A percentile compares a stretch with the other conserved stretches of the same genome.
These are phyloP conservation scores for Tolypocladium tropicale DNA, from an alignment of 2,329 filamentous ascomycete genomes.

Conservation along the genomic window DNA sequence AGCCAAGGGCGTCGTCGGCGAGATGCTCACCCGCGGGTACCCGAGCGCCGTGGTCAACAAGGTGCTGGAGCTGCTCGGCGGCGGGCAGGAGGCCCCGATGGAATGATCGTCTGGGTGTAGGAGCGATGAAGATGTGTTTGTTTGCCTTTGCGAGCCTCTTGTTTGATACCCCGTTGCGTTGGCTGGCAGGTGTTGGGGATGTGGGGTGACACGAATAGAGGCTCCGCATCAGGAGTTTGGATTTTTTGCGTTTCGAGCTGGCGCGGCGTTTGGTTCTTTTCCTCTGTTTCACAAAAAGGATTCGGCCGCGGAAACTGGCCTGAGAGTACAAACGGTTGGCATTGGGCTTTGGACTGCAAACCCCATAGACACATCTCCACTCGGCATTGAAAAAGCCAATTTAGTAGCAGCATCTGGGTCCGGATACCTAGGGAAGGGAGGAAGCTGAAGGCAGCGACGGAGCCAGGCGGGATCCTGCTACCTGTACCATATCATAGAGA, in stretches of 20 bases:
- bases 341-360: constrained; percentile 11
- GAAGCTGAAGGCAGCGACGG: constrained; percentile 7
- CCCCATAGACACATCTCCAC: constrained; percentile 40
- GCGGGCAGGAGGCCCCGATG: constrained; percentile 29
- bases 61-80: constrained; percentile 79
- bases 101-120: constrained; percentile 13
- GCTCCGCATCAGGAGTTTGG: constrained; percentile 1
- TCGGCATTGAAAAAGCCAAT: constrained; percentile 27
- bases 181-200: constrained; percentile 9
- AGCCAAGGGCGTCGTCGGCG: constrained; percentile 70
- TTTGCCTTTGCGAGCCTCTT: constrained; percentile 6
- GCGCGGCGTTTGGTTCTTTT: constrained; percentile 16
- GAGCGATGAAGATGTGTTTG: constrained; percentile 8
- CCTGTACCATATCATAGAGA: constrained; percentile 19
- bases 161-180: constrained; percentile 15
- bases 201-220: constrained; percentile 8
- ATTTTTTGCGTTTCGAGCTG: constrained; percentile 1
- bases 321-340: constrained; percentile 1
- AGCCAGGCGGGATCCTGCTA: constrained; percentile 17
- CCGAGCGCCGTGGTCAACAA: constrained; percentile 87
- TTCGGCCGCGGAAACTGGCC: constrained; percentile 6
- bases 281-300: constrained; percentile 12
- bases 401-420: constrained; percentile 17
- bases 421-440: constrained; percentile 1
- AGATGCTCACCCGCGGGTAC: constrained; percentile 87